These are phyloP conservation scores for Agrocybe praecox DNA, from an alignment of 768 basidiomycete species.

Conservation along the genomic window DNA sequence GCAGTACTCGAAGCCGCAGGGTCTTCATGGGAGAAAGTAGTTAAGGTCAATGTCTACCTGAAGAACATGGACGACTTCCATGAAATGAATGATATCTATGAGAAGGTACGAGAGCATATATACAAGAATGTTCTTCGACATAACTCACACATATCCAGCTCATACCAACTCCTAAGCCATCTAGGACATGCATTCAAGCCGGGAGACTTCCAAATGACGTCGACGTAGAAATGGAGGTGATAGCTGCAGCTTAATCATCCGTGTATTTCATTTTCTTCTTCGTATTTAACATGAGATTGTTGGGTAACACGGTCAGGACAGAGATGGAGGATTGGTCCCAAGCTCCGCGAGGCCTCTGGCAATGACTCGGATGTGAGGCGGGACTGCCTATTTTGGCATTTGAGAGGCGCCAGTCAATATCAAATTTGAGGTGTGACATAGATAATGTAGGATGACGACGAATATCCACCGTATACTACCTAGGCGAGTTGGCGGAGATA, in stretches of 20 bases:
- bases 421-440: background rate
- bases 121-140: background rate
- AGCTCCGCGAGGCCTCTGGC: no score
- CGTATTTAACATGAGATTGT: no score
- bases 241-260: conserved; percentile 42
- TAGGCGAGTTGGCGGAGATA: background rate
- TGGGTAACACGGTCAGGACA: no score
- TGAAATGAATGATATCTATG: conserved; percentile 61
- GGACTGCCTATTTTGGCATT: background rate
- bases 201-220: conserved; percentile 70
- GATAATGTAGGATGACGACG: background rate
- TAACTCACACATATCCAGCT: conserved; percentile 28
- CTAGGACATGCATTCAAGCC: conserved; percentile 77
- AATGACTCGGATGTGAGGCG: background rate
- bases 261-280: background rate
- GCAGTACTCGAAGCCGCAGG: conserved; percentile 56
- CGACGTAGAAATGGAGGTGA: conserved; percentile 73
- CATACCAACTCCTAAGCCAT: conserved; percentile 63
- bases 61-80: conserved; percentile 61
- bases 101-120: conserved; percentile 36
- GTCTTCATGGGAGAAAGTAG: conserved; percentile 62
- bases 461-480: background rate
- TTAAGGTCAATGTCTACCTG: conserved; percentile 60
- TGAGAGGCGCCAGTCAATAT: background rate
- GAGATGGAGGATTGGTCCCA: no score